Conservation (phyloP, 2,329 filamentous ascomycete genomes). For the Xylariaceae sp. region DNA sequence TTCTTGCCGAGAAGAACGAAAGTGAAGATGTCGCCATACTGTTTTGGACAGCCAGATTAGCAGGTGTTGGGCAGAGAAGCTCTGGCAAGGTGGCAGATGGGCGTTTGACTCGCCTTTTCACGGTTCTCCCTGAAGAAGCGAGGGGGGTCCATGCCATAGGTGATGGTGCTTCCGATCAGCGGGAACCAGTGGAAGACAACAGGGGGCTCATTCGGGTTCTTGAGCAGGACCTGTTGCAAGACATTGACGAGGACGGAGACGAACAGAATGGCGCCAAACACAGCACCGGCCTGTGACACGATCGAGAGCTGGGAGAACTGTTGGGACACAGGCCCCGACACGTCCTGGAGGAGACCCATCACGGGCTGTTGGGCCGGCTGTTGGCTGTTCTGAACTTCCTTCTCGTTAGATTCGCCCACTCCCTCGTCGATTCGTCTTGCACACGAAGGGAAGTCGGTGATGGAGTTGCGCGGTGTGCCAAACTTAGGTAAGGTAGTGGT, state of each 20-base stretch:
- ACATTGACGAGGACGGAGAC: constrained; percentile 73
- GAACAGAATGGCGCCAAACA: constrained; percentile 41
- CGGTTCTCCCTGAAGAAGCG: constrained; percentile 75
- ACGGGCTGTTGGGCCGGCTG: not conserved
- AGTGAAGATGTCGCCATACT: constrained; percentile 88
- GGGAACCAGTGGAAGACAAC: constrained; percentile 79
- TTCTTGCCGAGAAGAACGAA: constrained; percentile 85
- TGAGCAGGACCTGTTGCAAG: constrained; percentile 71
- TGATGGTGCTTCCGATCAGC: constrained; percentile 83
- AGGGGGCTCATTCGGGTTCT: constrained; percentile 76
- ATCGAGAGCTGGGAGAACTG: constrained; percentile 46
- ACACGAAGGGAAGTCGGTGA: too few species aligned
- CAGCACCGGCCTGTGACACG: constrained; percentile 44
- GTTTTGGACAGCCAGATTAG: constrained; percentile 9
- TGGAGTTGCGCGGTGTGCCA: too few species aligned
- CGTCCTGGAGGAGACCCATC: constrained; percentile 56
- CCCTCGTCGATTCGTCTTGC: too few species aligned
- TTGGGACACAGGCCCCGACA: constrained; percentile 47
- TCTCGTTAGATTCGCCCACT: too few species aligned
- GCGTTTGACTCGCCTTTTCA: constrained; percentile 59
- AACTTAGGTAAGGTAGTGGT: too few species aligned
- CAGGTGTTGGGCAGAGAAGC: constrained; percentile 1
- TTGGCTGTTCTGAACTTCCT: too few species aligned
- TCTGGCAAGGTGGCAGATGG: not conserved
- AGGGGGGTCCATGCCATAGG: constrained; percentile 92